These are phyloP conservation scores for Hericium rajendrae DNA, from an alignment of 768 basidiomycete genomes.

Conservation along the genomic window DNA sequence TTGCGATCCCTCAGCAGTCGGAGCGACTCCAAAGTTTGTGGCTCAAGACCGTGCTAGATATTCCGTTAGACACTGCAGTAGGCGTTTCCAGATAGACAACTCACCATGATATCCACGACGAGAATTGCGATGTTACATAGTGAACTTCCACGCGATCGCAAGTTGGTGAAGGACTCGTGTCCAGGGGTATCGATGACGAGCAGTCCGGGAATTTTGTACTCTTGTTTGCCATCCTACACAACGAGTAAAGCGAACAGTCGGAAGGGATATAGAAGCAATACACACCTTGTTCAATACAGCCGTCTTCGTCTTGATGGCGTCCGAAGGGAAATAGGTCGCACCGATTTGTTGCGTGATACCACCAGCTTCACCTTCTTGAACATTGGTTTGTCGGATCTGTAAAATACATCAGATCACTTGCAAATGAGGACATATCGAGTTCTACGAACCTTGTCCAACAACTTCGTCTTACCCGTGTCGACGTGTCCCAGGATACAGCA, in stretches of 20 bases:
- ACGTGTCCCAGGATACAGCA: slow-evolving; percentile 99
- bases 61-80: not conserved
- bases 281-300: slow-evolving; percentile 80
- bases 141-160: slow-evolving; percentile 91
- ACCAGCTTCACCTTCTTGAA: slow-evolving; percentile 98
- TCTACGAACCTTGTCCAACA: slow-evolving; percentile 76
- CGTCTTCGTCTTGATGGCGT: slow-evolving; percentile 90
- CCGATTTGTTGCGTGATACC: slow-evolving; percentile 99
- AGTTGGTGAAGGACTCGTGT: slow-evolving; percentile 97
- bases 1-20: slow-evolving; percentile 85
- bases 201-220: slow-evolving; percentile 96
- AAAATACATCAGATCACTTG: not conserved
- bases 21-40: slow-evolving; percentile 95
- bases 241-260: not conserved
- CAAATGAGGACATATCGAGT: slow-evolving; percentile 9
- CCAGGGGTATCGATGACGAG: slow-evolving; percentile 97
- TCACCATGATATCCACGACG: slow-evolving; percentile 95
- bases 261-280: not conserved
- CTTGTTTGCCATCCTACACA: slow-evolving; percentile 61
- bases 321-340: slow-evolving; percentile 97
- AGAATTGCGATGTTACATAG: slow-evolving; percentile 98
- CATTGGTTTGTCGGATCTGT: slow-evolving; percentile 98
- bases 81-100: slow-evolving; percentile 12
- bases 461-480: slow-evolving; percentile 98
- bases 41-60: slow-evolving; percentile 88